Percentiles rank a stretch among this genome's conserved stretches.
phyloP scores from a whole-genome alignment of 495 filamentous ascomycete genomes.

The Lophiotrema nucula region DNA sequence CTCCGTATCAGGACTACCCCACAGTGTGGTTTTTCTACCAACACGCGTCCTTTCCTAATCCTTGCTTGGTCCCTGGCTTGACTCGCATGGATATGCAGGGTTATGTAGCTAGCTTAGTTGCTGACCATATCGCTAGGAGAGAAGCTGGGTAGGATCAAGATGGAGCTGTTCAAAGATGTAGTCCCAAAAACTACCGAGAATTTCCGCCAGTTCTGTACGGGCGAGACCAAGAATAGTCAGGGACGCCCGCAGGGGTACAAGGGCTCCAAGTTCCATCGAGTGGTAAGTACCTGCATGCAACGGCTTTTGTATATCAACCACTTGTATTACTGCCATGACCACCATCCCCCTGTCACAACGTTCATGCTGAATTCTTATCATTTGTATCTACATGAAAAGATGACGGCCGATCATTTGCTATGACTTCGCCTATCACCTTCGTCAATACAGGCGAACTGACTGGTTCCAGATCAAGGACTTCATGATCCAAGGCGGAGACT shows the following conservation, averaged over 20 bases:
- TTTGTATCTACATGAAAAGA: no score
- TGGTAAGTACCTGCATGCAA: conserved; percentile 61
- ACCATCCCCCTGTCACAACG: no score
- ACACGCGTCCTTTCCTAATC: background rate
- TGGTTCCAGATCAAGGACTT: conserved; percentile 91
- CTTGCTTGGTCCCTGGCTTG: no score
- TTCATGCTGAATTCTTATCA: no score
- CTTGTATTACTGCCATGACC: background rate
- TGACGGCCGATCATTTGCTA: no score
- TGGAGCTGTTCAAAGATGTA: conserved; percentile 84
- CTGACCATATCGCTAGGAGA: conserved; percentile 58
- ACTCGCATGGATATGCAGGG: no score
- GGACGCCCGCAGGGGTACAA: conserved; percentile 83
- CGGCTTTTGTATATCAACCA: background rate
- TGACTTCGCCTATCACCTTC: no score
- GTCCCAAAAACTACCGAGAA: conserved; percentile 92
- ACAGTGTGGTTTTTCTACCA: background rate
- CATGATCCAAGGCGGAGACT: conserved; percentile 97
- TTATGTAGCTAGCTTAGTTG: no score
- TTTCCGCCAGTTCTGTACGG: conserved; percentile 95
- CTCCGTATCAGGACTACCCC: background rate
- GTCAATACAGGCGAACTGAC: no score
- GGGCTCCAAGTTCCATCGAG: conserved; percentile 88
- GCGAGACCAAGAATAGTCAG: conserved; percentile 77
- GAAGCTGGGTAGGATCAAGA: conserved; percentile 85